Evolutionary conservation across 371 early-diverging fungal species (phyloP), one percentile per base, ranked within the genome.

Genomic region (Mucor piriformis): DNA sequence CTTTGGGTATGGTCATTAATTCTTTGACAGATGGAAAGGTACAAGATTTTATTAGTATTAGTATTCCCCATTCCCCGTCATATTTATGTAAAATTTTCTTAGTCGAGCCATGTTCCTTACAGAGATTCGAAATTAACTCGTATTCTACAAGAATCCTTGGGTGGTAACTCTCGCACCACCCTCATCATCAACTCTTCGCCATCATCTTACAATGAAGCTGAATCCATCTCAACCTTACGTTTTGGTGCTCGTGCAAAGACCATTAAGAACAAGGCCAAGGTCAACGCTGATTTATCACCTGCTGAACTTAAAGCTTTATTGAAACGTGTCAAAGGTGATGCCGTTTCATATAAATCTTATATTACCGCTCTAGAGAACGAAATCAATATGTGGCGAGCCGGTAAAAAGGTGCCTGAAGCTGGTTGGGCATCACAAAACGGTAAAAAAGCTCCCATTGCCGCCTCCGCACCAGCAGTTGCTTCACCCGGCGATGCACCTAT

Each of bases 71-170:
- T n/a, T n/a, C n/a, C n/a, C n/a, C n/a, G n/a, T n/a, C n/a, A n/a
- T n/a, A n/a, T n/a, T n/a, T n/a, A n/a, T n/a, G n/a, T n/a, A n/a
- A n/a, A n/a, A n/a, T 32, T 35, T 8, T 18, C 29, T 13, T 64
- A 95, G 87, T 92, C 95, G 5, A 87, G 90, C 34, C 98, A 98
- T 73, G 84, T 99, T 66, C 99, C 99, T 24, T 99, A 98, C 83
- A 89, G 99, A 73, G 99, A 99, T 82, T 94, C 94, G 50, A 99
- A 99, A 79, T 82, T 99, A 57, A 99, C 99, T 7, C 88, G 99
- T 76, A 95, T 99, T 55, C 76, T 99, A 52, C 98, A 99, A 88
- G 99, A 99, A 78, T 96, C 98, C 2, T 82, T 99, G 42, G 99
- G 99, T 74, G 99, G 99, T 71, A 95, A 96, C 79, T 95, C 96